Evolutionary conservation across 495 filamentous ascomycete genomes (phyloP), one percentile per base, ranked within the genome.

Genomic region (Penicillium psychrofluorescens): DNA sequence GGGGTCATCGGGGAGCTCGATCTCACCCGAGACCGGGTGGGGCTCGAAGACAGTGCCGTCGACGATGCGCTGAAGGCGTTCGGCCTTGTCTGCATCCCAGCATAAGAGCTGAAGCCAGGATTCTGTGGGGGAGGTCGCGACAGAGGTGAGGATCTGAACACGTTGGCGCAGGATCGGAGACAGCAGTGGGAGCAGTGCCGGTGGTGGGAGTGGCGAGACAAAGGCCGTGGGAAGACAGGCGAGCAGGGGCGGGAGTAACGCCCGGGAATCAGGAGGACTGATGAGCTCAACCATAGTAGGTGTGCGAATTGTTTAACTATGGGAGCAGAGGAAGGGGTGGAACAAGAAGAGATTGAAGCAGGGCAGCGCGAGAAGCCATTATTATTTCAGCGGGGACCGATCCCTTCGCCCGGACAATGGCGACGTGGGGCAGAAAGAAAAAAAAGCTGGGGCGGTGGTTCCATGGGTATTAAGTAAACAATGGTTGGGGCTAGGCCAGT

Each of bases 121-220:
- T 13, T 91, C 86, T 1, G 74, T 68, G 40, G 77, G 70, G 16
- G 82, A 77, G 1, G 73, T 63, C 12, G 62, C 56, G 4, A 68
- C 60, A 2, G 68, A 61, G 33, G 81, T 79, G 43, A 96, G 74
- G 44, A 92, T 76, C 53, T 89, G 79, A 7, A 96, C 77, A 35
- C 92, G 78, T 58, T 96, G 91, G 40, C 90, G 85, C 4, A 97
- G 79, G 36, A 96, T 92, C 7, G 92, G 91, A 4, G 92, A 86
- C 35, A 98, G 80, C 29, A 90, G 75, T 28, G 87, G 85, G 4
- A 95, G 74, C 9, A 95, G 71, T 32, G 81, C 82, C 31, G 83
- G 79, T 11, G 91, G 80, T 6, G 91, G 88, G 43, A 78, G 70
- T 37, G 83, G 76, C 31, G 91, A 90, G 43, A 84, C 76, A 52